Percentiles rank a stretch among this genome's conserved stretches.
These are phyloP conservation scores for Amanita rimosa DNA, from an alignment of 768 basidiomycete genomes.

Conservation along the genomic window DNA sequence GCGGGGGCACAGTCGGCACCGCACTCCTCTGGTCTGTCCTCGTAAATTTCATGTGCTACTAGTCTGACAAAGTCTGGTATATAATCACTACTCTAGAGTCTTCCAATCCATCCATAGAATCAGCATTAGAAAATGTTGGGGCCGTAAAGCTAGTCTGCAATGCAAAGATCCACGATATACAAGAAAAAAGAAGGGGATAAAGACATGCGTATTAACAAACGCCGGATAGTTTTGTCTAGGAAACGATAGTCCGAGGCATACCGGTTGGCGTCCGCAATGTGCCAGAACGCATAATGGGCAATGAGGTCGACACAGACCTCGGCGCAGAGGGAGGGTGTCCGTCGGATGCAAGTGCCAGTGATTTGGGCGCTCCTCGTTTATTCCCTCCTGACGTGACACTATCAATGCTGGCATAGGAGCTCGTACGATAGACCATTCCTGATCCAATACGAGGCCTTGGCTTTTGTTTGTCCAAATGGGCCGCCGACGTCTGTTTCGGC, in stretches of 20 bases:
- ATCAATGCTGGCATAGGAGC: conserved; percentile 11
- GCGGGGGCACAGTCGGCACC: too few relatives aligned
- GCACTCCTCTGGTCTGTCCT: too few relatives aligned
- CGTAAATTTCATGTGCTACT: too few relatives aligned
- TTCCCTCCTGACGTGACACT: not conserved
- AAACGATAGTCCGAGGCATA: conserved; percentile 2
- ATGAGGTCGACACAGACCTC: not conserved
- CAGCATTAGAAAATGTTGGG: not conserved
- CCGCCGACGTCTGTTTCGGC: conserved; percentile 4
- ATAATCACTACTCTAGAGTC: not conserved
- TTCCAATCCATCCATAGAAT: not conserved
- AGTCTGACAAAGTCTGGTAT: not conserved
- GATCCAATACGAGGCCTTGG: conserved; percentile 54
- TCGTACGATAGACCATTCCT: conserved; percentile 54
- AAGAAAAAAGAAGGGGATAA: not conserved
- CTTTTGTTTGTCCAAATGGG: conserved; percentile 11
- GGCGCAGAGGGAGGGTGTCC: not conserved
- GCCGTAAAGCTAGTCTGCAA: not conserved
- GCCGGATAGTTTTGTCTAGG: not conserved
- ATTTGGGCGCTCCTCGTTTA: conserved; percentile 3
- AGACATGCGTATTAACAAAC: too few relatives aligned
- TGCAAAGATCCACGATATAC: not conserved
- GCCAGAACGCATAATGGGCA: not conserved
- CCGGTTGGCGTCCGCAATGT: not conserved
- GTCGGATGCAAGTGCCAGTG: conserved; percentile 1